Percentiles rank a stretch among this genome's conserved stretches.
Evolutionary conservation across 805 yeast genomes (phyloP).

Genomic region (Candida wancherniae): DNA sequence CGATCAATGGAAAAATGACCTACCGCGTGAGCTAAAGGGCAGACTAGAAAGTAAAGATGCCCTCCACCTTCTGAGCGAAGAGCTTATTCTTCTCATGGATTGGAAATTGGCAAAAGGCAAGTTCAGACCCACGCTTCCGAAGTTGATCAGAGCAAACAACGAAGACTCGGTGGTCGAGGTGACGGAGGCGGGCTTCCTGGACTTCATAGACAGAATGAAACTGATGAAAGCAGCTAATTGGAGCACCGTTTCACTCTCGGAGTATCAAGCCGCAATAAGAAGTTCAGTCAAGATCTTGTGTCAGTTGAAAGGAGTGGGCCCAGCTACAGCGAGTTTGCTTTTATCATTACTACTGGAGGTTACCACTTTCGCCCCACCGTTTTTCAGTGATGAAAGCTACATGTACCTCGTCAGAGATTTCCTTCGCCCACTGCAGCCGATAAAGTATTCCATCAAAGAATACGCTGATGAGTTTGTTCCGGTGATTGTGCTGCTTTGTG

Average conservation of each 20-base stretch:
- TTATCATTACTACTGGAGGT: conserved; percentile 29
- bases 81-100: conserved; percentile 40
- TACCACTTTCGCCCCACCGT: conserved; percentile 34
- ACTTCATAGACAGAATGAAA: conserved; percentile 8
- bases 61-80: conserved; percentile 31
- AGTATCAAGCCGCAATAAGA: conserved; percentile 20
- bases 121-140: conserved; percentile 42
- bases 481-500: conserved; percentile 5
- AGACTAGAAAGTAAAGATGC: conserved; percentile 19
- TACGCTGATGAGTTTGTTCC: conserved; percentile 33
- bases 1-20: conserved; percentile 33
- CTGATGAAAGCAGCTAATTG: conserved; percentile 5
- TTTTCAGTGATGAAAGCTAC: conserved; percentile 47
- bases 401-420: conserved; percentile 28
- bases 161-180: conserved; percentile 22
- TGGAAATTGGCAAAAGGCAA: conserved; percentile 44
- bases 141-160: conserved; percentile 36
- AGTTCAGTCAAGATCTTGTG: conserved; percentile 27
- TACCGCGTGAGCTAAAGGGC: conserved; percentile 25
- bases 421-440: conserved; percentile 21
- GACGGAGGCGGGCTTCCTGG: conserved; percentile 25
- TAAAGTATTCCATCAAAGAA: conserved; percentile 41
- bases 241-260: conserved; percentile 2
- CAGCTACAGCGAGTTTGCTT: conserved; percentile 46
- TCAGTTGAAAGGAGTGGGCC: conserved; percentile 44